phyloP scores from a whole-genome alignment of 306 rosid species.

The Acacia acuminata region DNA sequence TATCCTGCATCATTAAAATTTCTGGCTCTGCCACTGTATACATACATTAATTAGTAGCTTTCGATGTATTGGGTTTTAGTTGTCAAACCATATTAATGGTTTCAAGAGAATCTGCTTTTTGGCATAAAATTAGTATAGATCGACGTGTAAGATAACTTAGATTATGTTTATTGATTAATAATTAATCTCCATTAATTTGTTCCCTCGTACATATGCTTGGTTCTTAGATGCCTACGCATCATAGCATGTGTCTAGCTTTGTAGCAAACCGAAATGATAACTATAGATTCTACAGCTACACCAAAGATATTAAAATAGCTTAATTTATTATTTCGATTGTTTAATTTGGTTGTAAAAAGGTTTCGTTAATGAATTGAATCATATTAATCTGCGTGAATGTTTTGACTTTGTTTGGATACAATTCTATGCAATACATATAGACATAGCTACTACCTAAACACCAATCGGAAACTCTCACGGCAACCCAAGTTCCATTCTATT shows the following conservation, averaged over 20 bases:
- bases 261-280: not conserved
- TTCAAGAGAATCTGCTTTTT: not conserved
- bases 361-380: not conserved
- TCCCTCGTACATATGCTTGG: not conserved
- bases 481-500: not conserved
- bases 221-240: not conserved
- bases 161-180: not conserved
- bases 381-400: not conserved
- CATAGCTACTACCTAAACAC: not conserved
- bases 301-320: not conserved
- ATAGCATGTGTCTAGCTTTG: not conserved
- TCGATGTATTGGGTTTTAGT: not conserved
- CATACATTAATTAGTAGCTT: not conserved
- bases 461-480: not conserved
- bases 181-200: not conserved
- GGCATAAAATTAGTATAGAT: not conserved
- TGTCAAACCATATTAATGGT: not conserved
- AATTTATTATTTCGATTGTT: not conserved
- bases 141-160: not conserved
- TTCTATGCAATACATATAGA: not conserved
- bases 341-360: not conserved
- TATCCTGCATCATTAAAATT: too few species aligned
- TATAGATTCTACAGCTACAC: not conserved
- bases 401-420: not conserved
- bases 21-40: too few species aligned